Evolutionary conservation across 306 rosid genomes (phyloP).

Genomic region (Argentina anserina): DNA sequence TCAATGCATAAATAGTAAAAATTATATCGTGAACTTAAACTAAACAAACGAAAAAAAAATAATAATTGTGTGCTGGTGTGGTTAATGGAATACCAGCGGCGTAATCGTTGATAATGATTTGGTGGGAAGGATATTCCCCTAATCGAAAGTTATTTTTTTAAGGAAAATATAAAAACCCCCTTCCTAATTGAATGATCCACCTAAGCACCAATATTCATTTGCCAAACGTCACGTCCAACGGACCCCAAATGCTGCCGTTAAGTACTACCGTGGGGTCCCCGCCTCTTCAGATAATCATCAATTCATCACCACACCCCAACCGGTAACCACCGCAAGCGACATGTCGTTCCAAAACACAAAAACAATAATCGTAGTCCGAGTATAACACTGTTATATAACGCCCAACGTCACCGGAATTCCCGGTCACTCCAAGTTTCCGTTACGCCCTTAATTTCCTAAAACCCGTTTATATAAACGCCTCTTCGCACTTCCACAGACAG

Average conservation of each 20-base stretch:
- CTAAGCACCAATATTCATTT: not conserved
- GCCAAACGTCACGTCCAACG: not conserved
- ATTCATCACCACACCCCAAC: too few species aligned
- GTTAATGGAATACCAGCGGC: not conserved
- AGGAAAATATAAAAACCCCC: too few species aligned
- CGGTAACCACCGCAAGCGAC: not conserved
- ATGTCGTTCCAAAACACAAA: not conserved
- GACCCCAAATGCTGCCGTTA: not conserved
- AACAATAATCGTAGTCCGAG: not conserved
- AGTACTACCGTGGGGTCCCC: too few species aligned
- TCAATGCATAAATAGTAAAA: too few species aligned
- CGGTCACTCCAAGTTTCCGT: slow-evolving; percentile 34
- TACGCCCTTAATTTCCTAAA: not conserved
- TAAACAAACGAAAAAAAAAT: too few species aligned
- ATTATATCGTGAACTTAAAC: too few species aligned
- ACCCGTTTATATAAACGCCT: not conserved
- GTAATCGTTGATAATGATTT: not conserved
- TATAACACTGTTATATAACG: too few species aligned
- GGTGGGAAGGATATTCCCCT: not conserved
- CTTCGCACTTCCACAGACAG: not conserved
- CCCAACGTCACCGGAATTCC: slow-evolving; percentile 18
- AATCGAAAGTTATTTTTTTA: too few species aligned
- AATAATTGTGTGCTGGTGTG: not conserved
- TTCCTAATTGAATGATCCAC: too few species aligned
- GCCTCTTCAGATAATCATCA: too few species aligned